A percentile compares a stretch with the other conserved stretches of the same genome.
Evolutionary conservation across 23 red algal genomes (phyloP).

Genomic region (Pyropia haitanensis): DNA sequence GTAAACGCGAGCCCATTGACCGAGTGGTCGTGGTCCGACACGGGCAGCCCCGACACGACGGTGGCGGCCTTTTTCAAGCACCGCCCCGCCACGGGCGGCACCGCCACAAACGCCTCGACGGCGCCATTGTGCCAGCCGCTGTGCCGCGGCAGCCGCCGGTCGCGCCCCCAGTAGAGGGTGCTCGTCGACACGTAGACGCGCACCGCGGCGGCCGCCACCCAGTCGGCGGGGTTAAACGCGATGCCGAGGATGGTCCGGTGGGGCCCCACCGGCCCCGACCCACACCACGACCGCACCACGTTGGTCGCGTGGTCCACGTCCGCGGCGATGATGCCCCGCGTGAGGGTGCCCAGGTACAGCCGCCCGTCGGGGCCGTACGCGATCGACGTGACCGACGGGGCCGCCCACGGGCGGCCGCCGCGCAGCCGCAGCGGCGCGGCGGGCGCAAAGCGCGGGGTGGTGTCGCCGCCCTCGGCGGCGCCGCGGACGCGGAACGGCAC

Average conservation of each 20-base stretch:
- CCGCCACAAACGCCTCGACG: constrained; percentile 19
- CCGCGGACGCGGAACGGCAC: too few species aligned
- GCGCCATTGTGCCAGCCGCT: constrained; percentile 45
- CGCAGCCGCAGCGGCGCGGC: too few species aligned
- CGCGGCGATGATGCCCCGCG: constrained; percentile 21
- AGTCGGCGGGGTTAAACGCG: constrained; percentile 51
- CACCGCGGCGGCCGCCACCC: not conserved
- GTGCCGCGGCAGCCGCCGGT: not conserved
- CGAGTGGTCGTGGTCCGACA: constrained; percentile 59
- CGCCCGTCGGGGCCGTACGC: constrained; percentile 37
- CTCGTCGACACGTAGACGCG: constrained; percentile 35
- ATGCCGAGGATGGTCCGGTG: constrained; percentile 18
- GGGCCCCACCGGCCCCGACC: constrained; percentile 21
- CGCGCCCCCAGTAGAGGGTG: constrained; percentile 32
- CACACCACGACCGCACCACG: constrained; percentile 26
- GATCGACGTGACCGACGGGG: constrained; percentile 22
- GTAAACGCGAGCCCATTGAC: constrained; percentile 47
- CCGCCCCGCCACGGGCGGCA: not conserved
- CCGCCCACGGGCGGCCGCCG: too few species aligned
- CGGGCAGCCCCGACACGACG: constrained; percentile 28
- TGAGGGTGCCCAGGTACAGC: constrained; percentile 39
- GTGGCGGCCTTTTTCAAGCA: constrained; percentile 35
- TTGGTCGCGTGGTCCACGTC: constrained; percentile 12
- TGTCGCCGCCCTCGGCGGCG: too few species aligned
- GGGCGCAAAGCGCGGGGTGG: too few species aligned